Conservation (phyloP, 768 basidiomycete species). For the Lactarius hengduanensis region DNA sequence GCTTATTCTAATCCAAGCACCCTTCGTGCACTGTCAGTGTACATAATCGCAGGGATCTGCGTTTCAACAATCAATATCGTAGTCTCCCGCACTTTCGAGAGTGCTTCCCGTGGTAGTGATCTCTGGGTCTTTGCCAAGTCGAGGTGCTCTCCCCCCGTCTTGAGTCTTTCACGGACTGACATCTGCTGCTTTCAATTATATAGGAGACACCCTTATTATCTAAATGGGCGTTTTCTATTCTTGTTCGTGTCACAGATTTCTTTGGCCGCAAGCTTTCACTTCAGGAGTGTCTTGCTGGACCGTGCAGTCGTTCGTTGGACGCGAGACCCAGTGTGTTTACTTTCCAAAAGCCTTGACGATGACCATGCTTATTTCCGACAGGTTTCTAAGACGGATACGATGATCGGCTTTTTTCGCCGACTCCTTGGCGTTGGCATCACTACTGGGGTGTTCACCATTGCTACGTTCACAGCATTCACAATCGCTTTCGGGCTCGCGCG, state of each 20-base stretch:
- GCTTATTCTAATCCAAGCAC: conserved; percentile 50
- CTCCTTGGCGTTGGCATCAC: conserved; percentile 9
- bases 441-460: conserved; percentile 8
- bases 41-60: conserved; percentile 46
- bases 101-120: conserved; percentile 35
- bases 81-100: conserved; percentile 37
- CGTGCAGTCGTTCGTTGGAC: conserved; percentile 46
- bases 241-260: conserved; percentile 52
- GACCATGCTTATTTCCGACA: conserved; percentile 3
- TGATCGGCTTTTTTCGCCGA: conserved; percentile 22
- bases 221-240: conserved; percentile 68
- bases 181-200: background rate
- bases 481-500: conserved; percentile 50
- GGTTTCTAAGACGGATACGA: conserved; percentile 33
- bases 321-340: conserved; percentile 1
- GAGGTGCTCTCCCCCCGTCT: conserved; percentile 43
- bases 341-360: background rate
- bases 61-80: conserved; percentile 46
- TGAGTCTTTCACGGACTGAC: background rate
- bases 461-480: conserved; percentile 37
- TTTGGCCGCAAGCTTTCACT: conserved; percentile 46
- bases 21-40: conserved; percentile 45
- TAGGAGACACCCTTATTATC: conserved; percentile 73
- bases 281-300: conserved; percentile 63
- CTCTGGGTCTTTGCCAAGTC: conserved; percentile 65